Evolutionary conservation across 2,329 filamentous ascomycete species (phyloP).

Genomic region (Blastomyces emzantsi): DNA sequence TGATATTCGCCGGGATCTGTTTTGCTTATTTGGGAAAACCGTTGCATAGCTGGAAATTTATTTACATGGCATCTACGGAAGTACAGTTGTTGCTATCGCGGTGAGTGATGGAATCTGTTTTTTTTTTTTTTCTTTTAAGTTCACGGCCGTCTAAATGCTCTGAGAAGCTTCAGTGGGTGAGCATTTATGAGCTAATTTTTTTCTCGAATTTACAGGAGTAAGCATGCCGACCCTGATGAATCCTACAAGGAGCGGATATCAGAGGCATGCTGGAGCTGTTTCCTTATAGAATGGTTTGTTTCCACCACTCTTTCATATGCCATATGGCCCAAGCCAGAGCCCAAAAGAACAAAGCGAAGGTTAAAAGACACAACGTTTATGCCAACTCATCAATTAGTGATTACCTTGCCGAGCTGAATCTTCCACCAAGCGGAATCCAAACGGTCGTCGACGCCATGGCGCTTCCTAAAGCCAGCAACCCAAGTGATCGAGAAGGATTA

Average conservation of each 20-base stretch:
- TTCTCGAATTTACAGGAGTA: conserved; percentile 10
- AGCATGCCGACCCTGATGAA: conserved; percentile 16
- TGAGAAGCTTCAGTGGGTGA: not conserved
- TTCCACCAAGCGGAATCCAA: conserved; percentile 27
- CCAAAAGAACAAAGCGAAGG: not conserved
- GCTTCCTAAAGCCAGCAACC: conserved; percentile 20
- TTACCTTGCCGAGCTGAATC: conserved; percentile 27
- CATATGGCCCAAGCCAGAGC: not conserved
- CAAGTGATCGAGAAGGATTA: conserved; percentile 19
- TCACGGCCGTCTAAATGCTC: not conserved
- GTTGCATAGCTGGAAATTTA: conserved; percentile 29
- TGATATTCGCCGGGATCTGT: conserved; percentile 28
- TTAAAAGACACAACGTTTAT: not conserved
- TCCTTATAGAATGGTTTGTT: conserved; percentile 23
- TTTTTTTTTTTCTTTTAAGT: not conserved
- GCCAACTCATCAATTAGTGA: conserved; percentile 16
- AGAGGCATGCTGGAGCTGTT: conserved; percentile 27
- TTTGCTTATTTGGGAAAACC: conserved; percentile 29
- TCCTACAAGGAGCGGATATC: conserved; percentile 16
- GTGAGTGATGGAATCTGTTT: not conserved
- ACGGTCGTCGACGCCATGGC: conserved; percentile 25
- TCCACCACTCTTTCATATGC: not conserved
- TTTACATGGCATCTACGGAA: conserved; percentile 25
- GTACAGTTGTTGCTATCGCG: conserved; percentile 25
- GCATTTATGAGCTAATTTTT: not conserved